These are phyloP conservation scores for Lagenidium giganteum DNA, from an alignment of 352 stramenopile species.

Conservation along the genomic window DNA sequence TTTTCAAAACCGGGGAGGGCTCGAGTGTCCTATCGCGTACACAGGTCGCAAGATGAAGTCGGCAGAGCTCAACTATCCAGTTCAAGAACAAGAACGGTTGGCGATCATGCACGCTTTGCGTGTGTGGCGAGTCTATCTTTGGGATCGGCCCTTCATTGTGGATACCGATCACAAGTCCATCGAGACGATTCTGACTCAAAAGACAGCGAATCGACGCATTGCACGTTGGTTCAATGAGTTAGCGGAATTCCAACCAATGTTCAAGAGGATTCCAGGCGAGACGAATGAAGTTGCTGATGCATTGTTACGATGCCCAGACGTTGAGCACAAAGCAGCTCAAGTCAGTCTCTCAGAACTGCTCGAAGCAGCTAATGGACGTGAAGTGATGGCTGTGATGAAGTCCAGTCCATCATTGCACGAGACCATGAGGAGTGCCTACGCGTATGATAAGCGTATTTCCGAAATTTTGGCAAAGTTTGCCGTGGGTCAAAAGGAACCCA, in stretches of 20 bases:
- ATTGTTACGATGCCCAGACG: too few relatives aligned
- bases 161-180: slow-evolving; percentile 12
- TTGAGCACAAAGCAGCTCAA: too few relatives aligned
- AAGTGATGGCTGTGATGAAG: too few relatives aligned
- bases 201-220: slow-evolving; percentile 1
- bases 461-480: too few relatives aligned
- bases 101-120: slow-evolving; percentile 4
- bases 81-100: slow-evolving; percentile 7
- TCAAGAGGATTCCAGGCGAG: slow-evolving; percentile 9
- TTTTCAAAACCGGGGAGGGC: too few relatives aligned
- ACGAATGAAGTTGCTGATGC: slow-evolving; percentile 11
- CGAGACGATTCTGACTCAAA: slow-evolving; percentile 9
- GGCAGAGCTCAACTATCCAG: slow-evolving; percentile 4
- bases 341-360: too few relatives aligned
- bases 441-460: too few relatives aligned
- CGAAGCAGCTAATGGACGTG: too few relatives aligned
- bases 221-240: slow-evolving; percentile 16
- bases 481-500: too few relatives aligned
- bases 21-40: slow-evolving; percentile 7
- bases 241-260: slow-evolving; percentile 7
- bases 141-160: slow-evolving; percentile 12
- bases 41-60: slow-evolving; percentile 7
- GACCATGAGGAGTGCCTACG: too few relatives aligned
- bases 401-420: too few relatives aligned
- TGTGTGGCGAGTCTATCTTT: slow-evolving; percentile 2